phyloP scores from a whole-genome alignment of 2,329 filamentous ascomycete species.

The Epicoccum nigrum region DNA sequence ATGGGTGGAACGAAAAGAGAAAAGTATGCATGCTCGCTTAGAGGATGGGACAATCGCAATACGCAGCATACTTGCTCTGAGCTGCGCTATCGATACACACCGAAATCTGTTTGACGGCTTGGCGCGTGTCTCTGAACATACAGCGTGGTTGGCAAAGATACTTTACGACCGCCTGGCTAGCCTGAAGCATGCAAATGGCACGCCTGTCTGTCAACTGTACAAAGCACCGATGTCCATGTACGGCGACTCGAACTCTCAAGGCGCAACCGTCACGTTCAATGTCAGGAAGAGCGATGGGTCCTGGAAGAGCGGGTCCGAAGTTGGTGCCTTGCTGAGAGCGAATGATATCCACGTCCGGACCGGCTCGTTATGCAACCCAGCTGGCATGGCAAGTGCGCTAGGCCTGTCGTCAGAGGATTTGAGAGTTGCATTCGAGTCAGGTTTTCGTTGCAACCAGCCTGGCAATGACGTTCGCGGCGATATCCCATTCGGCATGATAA shows the following conservation, averaged over 20 bases:
- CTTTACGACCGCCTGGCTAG: constrained; percentile 56
- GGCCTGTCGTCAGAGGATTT: constrained; percentile 62
- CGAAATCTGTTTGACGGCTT: constrained; percentile 63
- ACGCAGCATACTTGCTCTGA: constrained; percentile 68
- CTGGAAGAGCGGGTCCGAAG: constrained; percentile 62
- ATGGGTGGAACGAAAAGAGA: constrained; percentile 62
- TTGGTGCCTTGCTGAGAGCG: constrained; percentile 64
- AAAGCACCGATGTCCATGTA: constrained; percentile 58
- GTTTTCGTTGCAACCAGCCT: constrained; percentile 61
- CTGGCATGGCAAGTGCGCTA: constrained; percentile 55
- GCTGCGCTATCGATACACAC: constrained; percentile 65
- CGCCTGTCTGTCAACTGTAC: constrained; percentile 61
- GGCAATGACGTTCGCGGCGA: constrained; percentile 61
- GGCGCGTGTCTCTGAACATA: constrained; percentile 64
- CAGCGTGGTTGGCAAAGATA: constrained; percentile 58
- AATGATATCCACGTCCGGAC: constrained; percentile 65
- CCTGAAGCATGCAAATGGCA: constrained; percentile 61
- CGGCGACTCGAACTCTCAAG: constrained; percentile 60
- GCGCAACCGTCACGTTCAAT: constrained; percentile 70
- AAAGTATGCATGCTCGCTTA: constrained; percentile 63
- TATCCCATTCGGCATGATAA: constrained; percentile 63
- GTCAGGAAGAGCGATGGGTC: constrained; percentile 59
- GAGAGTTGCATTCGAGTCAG: constrained; percentile 60
- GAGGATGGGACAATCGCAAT: constrained; percentile 73
- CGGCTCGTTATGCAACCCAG: constrained; percentile 63